A percentile compares a stretch with the other conserved stretches of the same genome.
Evolutionary conservation across 1,284 basidiomycete genomes (phyloP).

Genomic region (Ganoderma boninense): DNA sequence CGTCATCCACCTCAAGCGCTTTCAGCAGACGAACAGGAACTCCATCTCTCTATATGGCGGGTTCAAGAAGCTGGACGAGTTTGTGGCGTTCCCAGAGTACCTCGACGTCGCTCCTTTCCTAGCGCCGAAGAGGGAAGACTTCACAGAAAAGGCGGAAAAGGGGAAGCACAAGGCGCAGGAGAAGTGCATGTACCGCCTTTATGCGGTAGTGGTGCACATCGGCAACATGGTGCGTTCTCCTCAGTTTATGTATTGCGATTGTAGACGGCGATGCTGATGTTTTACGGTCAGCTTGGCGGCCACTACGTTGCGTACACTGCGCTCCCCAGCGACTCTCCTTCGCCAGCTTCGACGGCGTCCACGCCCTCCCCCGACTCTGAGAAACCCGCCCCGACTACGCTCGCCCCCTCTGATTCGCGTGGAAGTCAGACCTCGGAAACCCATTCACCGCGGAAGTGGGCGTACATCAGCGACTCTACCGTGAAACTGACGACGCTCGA

Average conservation of each 20-base stretch:
- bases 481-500: slow-evolving; percentile 84
- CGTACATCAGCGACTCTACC: slow-evolving; percentile 87
- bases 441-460: slow-evolving; percentile 74
- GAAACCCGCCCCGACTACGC: slow-evolving; percentile 19
- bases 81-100: slow-evolving; percentile 86
- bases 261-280: slow-evolving; percentile 17
- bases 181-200: slow-evolving; percentile 75
- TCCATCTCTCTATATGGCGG: slow-evolving; percentile 62
- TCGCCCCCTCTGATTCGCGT: slow-evolving; percentile 33
- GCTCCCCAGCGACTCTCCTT: slow-evolving; percentile 42
- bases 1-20: slow-evolving; percentile 93
- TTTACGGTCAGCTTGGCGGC: slow-evolving; percentile 68
- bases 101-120: slow-evolving; percentile 89
- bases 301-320: slow-evolving; percentile 88
- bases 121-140: slow-evolving; percentile 82
- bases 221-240: slow-evolving; percentile 78
- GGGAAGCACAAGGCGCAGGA: slow-evolving; percentile 48
- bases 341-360: slow-evolving; percentile 12
- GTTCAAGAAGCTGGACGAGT: slow-evolving; percentile 90
- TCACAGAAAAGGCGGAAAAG: slow-evolving; percentile 47
- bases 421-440: slow-evolving; percentile 22
- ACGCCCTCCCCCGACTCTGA: slow-evolving; percentile 25
- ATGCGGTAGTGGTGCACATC: slow-evolving; percentile 91
- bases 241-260: slow-evolving; percentile 12
- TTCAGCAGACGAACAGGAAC: slow-evolving; percentile 77